Evolutionary conservation across 768 basidiomycete species (phyloP), one percentile per base, ranked within the genome.

Genomic region (Trametes coccinea): DNA sequence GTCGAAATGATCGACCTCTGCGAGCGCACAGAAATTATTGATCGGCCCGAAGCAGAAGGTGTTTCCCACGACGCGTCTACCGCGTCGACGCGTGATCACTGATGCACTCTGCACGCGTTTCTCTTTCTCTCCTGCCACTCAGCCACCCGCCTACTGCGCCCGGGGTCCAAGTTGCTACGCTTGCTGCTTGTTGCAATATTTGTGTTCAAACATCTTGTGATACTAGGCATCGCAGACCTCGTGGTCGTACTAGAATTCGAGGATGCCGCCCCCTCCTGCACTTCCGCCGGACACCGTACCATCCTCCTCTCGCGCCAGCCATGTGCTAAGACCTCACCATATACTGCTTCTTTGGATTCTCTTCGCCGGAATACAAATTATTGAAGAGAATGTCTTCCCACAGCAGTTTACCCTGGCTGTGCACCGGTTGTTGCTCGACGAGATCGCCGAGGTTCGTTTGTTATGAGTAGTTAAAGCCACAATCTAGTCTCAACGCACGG

Each of bases 241-340:
- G 34, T 37, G 6, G 7, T 6, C 5, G 41, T 43, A 14, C 14
- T 14, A 43, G 14, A 43, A 2, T 43, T 53, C 22, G 22, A 22
- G 22, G 40, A 11, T 39, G 22, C 53, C 53, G 27, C 54, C 53
- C 30, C 60, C 29, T 13, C 55, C 51, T 1, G 34, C 56, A 7
- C 16, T 43, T 3, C 56, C 53, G 30, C 2, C 47, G 29, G 79
- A 80, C 74, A 82, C 83, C 37, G 77, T 79, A 29, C 53, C 62
- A 22, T 41, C 57, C 7, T 34, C 44, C 22, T 84, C 87, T 7
- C 85, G 87, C 1, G 80, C 82, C 6, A 82, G 85, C 53, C 87
- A 90, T 73, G 78, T 85, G 58, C 79, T 93, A 31, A 80, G 85
- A 56, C 90, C 92, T 1, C 92, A 93, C 67, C 92, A 94, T 70